Base-by-base conservation (phyloP, 2,329 filamentous ascomycete genomes). In the Sordariomycetes sp. region DNA sequence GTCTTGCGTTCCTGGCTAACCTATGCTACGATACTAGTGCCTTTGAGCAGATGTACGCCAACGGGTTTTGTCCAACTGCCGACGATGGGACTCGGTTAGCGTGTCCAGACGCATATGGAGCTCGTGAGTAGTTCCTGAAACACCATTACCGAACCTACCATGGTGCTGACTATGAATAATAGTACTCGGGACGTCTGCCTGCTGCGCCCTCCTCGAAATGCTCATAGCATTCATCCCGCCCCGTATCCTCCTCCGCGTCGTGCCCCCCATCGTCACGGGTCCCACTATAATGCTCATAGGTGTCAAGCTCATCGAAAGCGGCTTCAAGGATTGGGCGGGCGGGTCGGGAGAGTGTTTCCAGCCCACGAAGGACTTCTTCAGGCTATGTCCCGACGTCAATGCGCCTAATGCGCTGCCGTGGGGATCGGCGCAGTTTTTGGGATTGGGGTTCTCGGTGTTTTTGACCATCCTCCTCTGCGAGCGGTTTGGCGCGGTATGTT, bases 391-490 rank as follows among this genome's bases (percentile, higher is more conserved):
- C 1, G 75, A 78, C 62, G 82, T 86, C 61, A 72, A 73, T 25
- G 87, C 87, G 1, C 86, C 88, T 1, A 84, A 85, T 59, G 77
- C 87, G 15, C 74, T 92, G 1, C 84, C 81, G 0, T 94, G 89
- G 89, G 89, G 87, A 3, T 84, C 83, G 42, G 80, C 88, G 1
- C 85, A 94, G 68, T 90, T 86, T 62, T 80, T 94, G 5, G 89
- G 78, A 13, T 78, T 94, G 1, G 89, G 89, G 0, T 91, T 94
- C 72, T 82, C 82, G 52, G 89, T 91, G 39, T 92, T 92, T 65
- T 63, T 86, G 52, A 87, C 85, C 32, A 92, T 94, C 65, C 85
- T 94, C 60, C 66, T 92, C 13, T 89, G 86, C 66, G 89, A 94
- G 69, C 81, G 87, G 12, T 90, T 91, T 63, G 89, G 89, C 1